Conservation (phyloP, 192 early-diverging fungal genomes). For the Chytriomyces sp. region DNA sequence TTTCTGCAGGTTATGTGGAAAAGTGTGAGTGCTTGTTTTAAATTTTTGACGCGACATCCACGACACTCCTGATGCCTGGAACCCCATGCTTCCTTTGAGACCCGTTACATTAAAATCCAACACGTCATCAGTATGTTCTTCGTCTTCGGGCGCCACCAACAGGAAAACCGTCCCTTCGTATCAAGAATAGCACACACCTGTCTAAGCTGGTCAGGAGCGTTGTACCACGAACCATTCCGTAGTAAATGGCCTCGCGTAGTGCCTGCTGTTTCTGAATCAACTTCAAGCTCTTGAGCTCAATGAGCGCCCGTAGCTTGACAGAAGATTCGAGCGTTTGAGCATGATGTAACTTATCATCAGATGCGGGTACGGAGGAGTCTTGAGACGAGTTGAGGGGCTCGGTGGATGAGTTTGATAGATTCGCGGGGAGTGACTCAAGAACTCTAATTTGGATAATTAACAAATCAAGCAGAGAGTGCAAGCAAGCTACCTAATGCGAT, state of each 20-base stretch:
- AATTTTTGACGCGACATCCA: no score
- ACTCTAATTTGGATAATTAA: constrained; percentile 18
- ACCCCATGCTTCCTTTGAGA: not conserved
- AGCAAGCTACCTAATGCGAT: constrained; percentile 81
- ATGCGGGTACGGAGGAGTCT: no score
- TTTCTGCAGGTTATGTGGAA: constrained; percentile 63
- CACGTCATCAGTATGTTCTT: not conserved
- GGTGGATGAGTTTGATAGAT: constrained; percentile 21
- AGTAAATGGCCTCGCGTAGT: constrained; percentile 66
- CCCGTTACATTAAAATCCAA: not conserved
- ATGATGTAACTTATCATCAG: no score
- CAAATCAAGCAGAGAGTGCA: constrained; percentile 50
- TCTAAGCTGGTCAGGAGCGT: constrained; percentile 81
- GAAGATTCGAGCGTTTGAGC: constrained; percentile 39
- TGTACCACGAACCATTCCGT: constrained; percentile 71
- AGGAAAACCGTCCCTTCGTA: constrained; percentile 39
- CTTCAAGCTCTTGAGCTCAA: constrained; percentile 86
- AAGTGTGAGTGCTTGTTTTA: not conserved
- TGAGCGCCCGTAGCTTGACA: constrained; percentile 74
- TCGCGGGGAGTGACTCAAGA: constrained; percentile 24
- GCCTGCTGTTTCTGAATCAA: constrained; percentile 78
- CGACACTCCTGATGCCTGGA: not conserved
- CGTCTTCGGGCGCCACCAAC: not conserved
- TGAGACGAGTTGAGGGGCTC: no score
- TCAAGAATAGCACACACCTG: constrained; percentile 70